Evolutionary conservation across 352 stramenopile genomes (phyloP).

Genomic region (Phytophthora nicotianae): DNA sequence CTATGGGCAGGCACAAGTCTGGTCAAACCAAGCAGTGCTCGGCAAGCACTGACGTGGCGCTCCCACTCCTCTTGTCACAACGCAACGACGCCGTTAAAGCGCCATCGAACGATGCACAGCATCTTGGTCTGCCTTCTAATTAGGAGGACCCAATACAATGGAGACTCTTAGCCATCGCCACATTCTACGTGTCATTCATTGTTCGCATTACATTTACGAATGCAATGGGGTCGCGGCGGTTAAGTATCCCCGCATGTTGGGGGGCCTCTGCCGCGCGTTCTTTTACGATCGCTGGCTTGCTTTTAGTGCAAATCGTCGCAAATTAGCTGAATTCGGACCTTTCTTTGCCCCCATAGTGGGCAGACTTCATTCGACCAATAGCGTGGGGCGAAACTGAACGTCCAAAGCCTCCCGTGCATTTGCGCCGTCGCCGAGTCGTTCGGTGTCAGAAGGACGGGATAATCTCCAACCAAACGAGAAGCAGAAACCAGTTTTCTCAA

Average conservation of each 20-base stretch:
- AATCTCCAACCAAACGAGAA: conserved; percentile 25
- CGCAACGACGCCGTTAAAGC: conserved; percentile 30
- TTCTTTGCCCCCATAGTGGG: conserved; percentile 14
- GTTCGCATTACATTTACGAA: conserved; percentile 10
- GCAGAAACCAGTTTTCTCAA: conserved; percentile 39
- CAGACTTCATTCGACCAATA: conserved; percentile 31
- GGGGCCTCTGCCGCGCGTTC: conserved; percentile 15
- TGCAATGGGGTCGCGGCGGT: neutral
- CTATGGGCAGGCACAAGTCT: neutral
- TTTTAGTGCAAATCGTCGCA: conserved; percentile 34
- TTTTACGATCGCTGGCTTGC: conserved; percentile 7
- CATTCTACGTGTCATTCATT: conserved; percentile 10
- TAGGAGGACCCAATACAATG: neutral
- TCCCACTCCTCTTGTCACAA: conserved; percentile 21
- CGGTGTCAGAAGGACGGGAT: conserved; percentile 27
- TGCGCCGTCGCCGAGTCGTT: conserved; percentile 38
- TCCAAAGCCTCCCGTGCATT: conserved; percentile 11
- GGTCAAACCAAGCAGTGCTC: conserved; percentile 11
- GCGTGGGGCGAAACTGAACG: conserved; percentile 39
- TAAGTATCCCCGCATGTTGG: neutral
- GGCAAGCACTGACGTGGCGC: conserved; percentile 21
- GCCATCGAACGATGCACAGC: conserved; percentile 3
- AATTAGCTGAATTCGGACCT: conserved; percentile 14
- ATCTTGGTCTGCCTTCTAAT: neutral
- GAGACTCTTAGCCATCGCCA: conserved; percentile 1